A percentile compares a stretch with the other conserved stretches of the same genome.
These are phyloP conservation scores for Globisporangium perplexum DNA, from an alignment of 352 stramenopile species.

Conservation along the genomic window DNA sequence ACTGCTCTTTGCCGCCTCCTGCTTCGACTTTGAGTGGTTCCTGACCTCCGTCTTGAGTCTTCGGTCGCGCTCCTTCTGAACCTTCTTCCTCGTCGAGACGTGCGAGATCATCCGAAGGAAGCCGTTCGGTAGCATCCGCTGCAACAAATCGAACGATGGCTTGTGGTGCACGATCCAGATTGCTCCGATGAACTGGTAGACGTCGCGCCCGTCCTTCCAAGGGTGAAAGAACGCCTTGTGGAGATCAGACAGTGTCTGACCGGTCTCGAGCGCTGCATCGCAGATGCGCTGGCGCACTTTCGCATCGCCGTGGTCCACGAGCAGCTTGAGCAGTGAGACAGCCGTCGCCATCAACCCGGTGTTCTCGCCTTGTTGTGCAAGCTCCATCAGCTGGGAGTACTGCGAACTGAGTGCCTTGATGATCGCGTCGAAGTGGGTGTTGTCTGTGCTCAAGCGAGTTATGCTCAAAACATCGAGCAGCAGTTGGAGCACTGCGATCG, in stretches of 20 bases:
- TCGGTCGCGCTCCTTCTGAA: constrained; percentile 51
- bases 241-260: constrained; percentile 48
- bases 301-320: constrained; percentile 64
- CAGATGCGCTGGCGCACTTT: constrained; percentile 60
- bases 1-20: constrained; percentile 11
- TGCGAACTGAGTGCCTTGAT: constrained; percentile 55
- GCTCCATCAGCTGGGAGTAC: constrained; percentile 37
- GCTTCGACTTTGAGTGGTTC: constrained; percentile 19
- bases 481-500: constrained; percentile 54
- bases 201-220: constrained; percentile 45
- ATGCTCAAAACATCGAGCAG: constrained; percentile 57
- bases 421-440: constrained; percentile 70
- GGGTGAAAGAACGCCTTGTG: constrained; percentile 70
- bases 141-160: constrained; percentile 62
- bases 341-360: constrained; percentile 52
- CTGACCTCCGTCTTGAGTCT: constrained; percentile 22
- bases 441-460: constrained; percentile 59
- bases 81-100: constrained; percentile 46
- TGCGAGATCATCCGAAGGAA: constrained; percentile 76
- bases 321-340: constrained; percentile 58
- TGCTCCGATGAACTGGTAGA: constrained; percentile 64
- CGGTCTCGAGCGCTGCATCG: constrained; percentile 57
- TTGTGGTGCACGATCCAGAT: constrained; percentile 81
- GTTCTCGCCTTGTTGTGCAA: constrained; percentile 41
- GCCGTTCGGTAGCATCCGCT: constrained; percentile 53